phyloP scores from a whole-genome alignment of 176 grass and related monocot genomes.

The Luzula sylvatica region DNA sequence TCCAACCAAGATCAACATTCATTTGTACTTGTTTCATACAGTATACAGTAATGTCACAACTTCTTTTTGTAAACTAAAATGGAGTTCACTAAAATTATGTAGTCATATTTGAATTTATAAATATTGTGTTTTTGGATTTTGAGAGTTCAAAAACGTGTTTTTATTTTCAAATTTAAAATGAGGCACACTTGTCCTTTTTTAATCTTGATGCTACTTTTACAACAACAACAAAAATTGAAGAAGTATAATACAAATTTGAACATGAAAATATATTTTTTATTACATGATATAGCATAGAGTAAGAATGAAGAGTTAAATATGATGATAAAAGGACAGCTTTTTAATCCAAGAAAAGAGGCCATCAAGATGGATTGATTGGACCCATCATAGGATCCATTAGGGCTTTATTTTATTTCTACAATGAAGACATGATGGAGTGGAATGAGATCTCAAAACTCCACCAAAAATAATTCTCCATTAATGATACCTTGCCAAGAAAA shows the following conservation, averaged over 20 bases:
- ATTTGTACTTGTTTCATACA: no score
- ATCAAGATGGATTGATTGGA: constrained; percentile 71
- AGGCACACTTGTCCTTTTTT: not conserved
- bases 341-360: not conserved
- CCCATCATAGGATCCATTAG: constrained; percentile 76
- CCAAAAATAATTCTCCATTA: constrained; percentile 1
- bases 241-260: no score
- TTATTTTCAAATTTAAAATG: no score
- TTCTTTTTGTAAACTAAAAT: no score
- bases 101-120: no score
- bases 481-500: not conserved
- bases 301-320: no score
- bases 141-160: not conserved
- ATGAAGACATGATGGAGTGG: constrained; percentile 40
- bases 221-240: not conserved
- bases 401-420: constrained; percentile 12
- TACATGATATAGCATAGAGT: no score
- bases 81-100: no score
- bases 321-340: constrained; percentile 1
- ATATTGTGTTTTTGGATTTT: no score
- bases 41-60: no score
- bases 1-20: no score
- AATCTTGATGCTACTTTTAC: not conserved
- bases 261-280: no score
- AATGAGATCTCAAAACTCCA: not conserved